phyloP scores from a whole-genome alignment of 345 rosid genomes.

The Populus ilicifolia region DNA sequence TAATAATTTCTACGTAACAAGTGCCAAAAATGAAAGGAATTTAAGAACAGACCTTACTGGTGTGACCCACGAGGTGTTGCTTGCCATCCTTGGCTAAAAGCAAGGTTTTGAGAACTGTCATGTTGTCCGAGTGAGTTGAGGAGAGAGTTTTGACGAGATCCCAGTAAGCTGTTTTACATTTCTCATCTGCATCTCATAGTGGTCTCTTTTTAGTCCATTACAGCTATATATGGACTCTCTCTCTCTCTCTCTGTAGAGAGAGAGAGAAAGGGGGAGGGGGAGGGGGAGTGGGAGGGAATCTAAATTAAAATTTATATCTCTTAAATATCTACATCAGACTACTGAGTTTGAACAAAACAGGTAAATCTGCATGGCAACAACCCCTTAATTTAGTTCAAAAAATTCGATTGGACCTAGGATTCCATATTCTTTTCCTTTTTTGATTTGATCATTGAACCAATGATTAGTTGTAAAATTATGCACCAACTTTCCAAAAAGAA shows the following conservation, averaged over 20 bases:
- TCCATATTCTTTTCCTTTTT: too few species aligned
- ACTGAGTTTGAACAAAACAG: too few species aligned
- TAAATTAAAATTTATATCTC: neutral
- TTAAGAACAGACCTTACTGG: constrained; percentile 10
- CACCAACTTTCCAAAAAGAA: neutral
- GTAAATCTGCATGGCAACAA: too few species aligned
- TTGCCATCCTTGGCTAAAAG: neutral
- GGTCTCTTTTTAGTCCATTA: neutral
- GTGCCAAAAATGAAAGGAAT: neutral
- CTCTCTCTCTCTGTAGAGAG: neutral
- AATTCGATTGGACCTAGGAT: too few species aligned
- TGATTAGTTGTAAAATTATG: too few species aligned
- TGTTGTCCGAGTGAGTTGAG: neutral
- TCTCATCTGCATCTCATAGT: constrained; percentile 3
- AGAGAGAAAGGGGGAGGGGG: neutral
- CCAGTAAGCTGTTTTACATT: neutral
- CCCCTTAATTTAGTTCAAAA: too few species aligned
- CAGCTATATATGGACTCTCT: neutral
- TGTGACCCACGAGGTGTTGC: neutral
- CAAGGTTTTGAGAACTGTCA: neutral
- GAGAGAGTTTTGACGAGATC: neutral
- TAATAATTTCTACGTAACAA: neutral
- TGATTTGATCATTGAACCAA: too few species aligned
- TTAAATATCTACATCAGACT: too few species aligned
- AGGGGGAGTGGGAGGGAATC: neutral